Evolutionary conservation across 306 rosid genomes (phyloP), one percentile per base, ranked within the genome.

Genomic region (Cucurbita maxima): DNA sequence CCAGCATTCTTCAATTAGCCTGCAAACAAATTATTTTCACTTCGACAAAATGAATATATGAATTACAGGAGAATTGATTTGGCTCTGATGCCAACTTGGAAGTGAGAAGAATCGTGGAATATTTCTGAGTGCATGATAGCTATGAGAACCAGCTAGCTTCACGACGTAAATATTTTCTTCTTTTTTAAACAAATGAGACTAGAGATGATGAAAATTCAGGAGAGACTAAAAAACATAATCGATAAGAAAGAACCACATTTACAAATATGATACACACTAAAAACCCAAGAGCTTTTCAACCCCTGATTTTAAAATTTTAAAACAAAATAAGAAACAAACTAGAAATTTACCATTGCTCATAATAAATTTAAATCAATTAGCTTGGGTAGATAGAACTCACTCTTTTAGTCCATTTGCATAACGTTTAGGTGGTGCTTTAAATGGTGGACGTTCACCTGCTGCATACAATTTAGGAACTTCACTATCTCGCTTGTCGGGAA

Each of bases 1-100:
- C 98, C 98, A 93, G 84, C 97, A 90, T 67, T 86, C 96, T 82
- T 85, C 92, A 73, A 93, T 93, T 80, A 93, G 88, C 78, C 98
- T 93, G 83, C 76, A 12, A 68, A 70, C 70, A 81, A 54, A 81
- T 56, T 45, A 11, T 44, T 11, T 20, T 67, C 64, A 16, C 37
- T 11, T 55, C 1, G 30, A 71, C 15, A 40, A 72, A 37, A 55
- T 45, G 19, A 22, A 12, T 22, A 68, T 20, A 14, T 22, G 41
- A 45, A 47, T 18, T 13, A 20, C 11, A 20, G 56, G 52, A 12
- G 18, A 41, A 64, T 64, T 40, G 34, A 43, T 43, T 64, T 43
- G 36, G 30, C 16, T 64, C 36, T 64, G 53, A 43, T 9, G 30
- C n/a, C 53, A 64, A 64, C 52, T 64, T 8, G 55, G 55, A 67